Evolutionary conservation across 257 asterid species (phyloP).

Genomic region (Solanum sparsipilum): DNA sequence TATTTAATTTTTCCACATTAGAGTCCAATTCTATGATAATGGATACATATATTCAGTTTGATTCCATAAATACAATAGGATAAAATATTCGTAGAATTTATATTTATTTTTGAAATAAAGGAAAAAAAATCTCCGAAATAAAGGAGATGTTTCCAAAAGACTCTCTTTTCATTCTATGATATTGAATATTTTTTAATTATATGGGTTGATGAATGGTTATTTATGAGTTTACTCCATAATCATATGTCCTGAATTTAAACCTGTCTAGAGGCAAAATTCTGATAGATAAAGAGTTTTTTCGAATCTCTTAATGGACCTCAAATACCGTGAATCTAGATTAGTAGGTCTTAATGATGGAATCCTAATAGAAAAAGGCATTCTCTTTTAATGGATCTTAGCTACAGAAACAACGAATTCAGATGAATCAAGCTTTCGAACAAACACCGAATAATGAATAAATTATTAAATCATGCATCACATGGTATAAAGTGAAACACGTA

Average conservation of each 20-base stretch:
- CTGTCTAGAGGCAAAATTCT: background rate
- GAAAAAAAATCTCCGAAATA: rapidly evolving
- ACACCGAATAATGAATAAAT: background rate
- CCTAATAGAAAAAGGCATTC: rapidly evolving
- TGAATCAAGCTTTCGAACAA: background rate
- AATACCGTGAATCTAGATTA: background rate
- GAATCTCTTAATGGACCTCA: background rate
- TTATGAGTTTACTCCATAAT: background rate
- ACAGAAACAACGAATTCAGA: rapidly evolving
- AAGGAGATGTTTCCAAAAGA: rapidly evolving
- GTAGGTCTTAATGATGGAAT: background rate
- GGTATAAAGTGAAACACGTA: too few species aligned
- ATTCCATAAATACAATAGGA: rapidly evolving
- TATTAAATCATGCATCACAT: background rate
- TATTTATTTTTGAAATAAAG: rapidly evolving
- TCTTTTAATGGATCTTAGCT: background rate
- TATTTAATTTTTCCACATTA: background rate
- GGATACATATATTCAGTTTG: too few species aligned
- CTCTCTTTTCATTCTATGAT: rapidly evolving
- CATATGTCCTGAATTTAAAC: too few species aligned
- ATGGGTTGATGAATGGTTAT: background rate
- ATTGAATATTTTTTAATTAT: background rate
- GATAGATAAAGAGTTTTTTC: rapidly evolving
- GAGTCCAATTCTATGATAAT: background rate
- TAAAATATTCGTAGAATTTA: background rate